phyloP scores from a whole-genome alignment of 176 grass and related monocot genomes.

The sorghum (Sorghum bicolor) region DNA sequence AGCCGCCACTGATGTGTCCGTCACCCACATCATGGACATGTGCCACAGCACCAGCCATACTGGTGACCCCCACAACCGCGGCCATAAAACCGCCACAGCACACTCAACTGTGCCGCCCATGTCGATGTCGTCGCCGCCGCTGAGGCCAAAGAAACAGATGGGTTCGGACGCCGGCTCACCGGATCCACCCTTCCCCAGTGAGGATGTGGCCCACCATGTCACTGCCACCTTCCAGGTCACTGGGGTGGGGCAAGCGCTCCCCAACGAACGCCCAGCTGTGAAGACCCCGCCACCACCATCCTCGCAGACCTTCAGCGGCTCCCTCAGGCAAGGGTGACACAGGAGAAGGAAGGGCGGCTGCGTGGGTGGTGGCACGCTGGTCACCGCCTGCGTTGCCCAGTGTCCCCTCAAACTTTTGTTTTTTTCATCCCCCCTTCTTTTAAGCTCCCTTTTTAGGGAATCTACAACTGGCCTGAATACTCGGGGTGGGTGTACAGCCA shows the following conservation, averaged over 20 bases:
- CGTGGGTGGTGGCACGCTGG: neutral
- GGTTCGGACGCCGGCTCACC: neutral
- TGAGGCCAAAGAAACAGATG: neutral
- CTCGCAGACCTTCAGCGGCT: neutral
- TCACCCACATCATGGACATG: neutral
- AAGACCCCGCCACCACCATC: neutral
- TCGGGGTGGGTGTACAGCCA: neutral
- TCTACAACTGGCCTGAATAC: neutral
- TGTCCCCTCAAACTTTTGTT: neutral
- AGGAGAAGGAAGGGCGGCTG: neutral
- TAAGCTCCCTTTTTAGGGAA: neutral
- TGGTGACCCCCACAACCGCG: neutral
- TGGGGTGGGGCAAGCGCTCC: neutral
- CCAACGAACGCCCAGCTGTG: neutral
- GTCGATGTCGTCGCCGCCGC: neutral
- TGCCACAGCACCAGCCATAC: neutral
- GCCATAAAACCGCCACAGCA: neutral
- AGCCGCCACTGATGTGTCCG: neutral
- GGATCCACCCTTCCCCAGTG: neutral
- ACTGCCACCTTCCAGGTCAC: neutral
- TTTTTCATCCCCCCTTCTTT: neutral
- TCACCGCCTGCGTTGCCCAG: neutral
- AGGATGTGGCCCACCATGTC: neutral
- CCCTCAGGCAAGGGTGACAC: neutral
- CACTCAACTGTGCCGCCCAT: neutral